Percentiles rank a stretch among this genome's conserved stretches.
These are phyloP conservation scores for Aspergillus homomorphus DNA, from an alignment of 495 filamentous ascomycete genomes.

Conservation along the genomic window DNA sequence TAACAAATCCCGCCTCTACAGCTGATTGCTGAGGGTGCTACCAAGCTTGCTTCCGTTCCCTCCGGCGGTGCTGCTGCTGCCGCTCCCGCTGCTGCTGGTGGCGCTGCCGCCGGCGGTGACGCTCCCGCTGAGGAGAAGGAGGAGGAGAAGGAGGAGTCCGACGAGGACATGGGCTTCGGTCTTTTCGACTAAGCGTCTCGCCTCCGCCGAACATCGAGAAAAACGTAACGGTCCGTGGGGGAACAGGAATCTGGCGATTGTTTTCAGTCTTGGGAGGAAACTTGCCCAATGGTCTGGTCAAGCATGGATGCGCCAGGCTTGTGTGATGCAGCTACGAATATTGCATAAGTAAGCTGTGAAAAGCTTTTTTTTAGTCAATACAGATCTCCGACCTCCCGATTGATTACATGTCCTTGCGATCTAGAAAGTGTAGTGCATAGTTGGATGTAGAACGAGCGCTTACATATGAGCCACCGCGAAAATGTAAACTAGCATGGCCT, in stretches of 20 bases:
- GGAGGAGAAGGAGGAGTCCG: conserved; percentile 87
- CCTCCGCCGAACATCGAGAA: conserved; percentile 24
- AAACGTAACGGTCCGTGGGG: conserved; percentile 28
- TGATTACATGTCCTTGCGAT: background rate
- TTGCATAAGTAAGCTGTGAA: conserved; percentile 39
- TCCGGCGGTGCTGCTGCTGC: conserved; percentile 78
- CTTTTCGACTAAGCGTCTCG: conserved; percentile 79
- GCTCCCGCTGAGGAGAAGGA: conserved; percentile 68
- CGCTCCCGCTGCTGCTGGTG: conserved; percentile 60
- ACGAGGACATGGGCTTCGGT: conserved; percentile 99
- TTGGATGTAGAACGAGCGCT: background rate
- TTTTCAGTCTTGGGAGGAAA: conserved; percentile 32
- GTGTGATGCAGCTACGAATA: conserved; percentile 45
- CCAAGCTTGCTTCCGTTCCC: conserved; percentile 97
- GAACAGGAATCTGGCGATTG: conserved; percentile 39
- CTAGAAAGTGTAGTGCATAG: background rate
- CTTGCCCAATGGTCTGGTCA: conserved; percentile 31
- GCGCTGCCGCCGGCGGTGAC: conserved; percentile 63
- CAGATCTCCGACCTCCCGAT: conserved; percentile 38
- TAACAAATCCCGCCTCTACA: conserved; percentile 38
- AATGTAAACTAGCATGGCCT: too few relatives aligned
- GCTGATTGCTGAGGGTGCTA: conserved; percentile 87
- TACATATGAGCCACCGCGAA: too few relatives aligned
- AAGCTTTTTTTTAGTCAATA: conserved; percentile 44
- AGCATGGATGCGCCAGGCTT: conserved; percentile 36